phyloP scores from a whole-genome alignment of 1,139 yeast genomes.

The Hansenula sp. region DNA sequence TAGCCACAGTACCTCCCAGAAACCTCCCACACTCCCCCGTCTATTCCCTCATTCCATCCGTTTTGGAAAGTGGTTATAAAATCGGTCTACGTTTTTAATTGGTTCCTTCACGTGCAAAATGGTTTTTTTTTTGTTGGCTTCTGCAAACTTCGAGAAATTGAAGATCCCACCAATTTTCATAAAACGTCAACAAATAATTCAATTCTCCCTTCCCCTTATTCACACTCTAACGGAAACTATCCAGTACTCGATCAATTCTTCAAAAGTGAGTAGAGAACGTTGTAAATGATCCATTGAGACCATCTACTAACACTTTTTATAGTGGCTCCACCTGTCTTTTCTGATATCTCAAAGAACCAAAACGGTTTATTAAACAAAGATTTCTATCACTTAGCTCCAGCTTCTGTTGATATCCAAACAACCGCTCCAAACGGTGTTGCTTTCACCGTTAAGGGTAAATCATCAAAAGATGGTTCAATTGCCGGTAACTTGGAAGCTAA shows the following conservation, averaged over 20 bases:
- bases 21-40: no score
- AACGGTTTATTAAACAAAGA: slow-evolving; percentile 88
- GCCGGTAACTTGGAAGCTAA: slow-evolving; percentile 90
- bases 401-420: slow-evolving; percentile 85
- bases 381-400: slow-evolving; percentile 88
- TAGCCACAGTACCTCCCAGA: no score
- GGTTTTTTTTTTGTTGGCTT: slow-evolving; percentile 1
- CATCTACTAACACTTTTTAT: background rate
- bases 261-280: background rate
- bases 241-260: background rate
- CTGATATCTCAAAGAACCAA: slow-evolving; percentile 87
- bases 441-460: slow-evolving; percentile 92
- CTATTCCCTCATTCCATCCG: background rate
- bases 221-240: no score
- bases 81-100: background rate
- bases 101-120: slow-evolving; percentile 2
- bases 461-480: slow-evolving; percentile 76
- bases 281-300: background rate
- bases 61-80: background rate
- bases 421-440: slow-evolving; percentile 95
- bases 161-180: background rate
- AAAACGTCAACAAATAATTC: background rate
- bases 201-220: background rate
- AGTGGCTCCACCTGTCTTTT: slow-evolving; percentile 73
- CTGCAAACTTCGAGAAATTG: background rate